A percentile compares a stretch with the other conserved stretches of the same genome.
phyloP scores from a whole-genome alignment of 1,284 basidiomycete species.

The Cutaneotrichosporon cavernicola region DNA sequence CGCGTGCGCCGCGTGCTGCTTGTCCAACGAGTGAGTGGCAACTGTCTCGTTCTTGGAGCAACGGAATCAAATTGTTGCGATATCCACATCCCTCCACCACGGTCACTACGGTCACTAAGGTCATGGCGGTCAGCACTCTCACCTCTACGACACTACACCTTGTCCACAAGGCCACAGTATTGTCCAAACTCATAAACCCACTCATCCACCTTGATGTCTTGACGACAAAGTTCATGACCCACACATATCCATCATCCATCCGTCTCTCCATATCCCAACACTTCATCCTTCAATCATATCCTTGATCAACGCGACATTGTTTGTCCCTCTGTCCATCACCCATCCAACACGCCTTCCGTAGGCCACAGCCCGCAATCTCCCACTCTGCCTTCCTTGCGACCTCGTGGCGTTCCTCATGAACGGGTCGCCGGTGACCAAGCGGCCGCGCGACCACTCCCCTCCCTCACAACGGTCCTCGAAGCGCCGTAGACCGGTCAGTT shows the following conservation, averaged over 20 bases:
- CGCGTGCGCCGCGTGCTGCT: neutral
- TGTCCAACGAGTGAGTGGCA: neutral
- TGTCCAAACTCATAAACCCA: neutral
- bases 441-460: constrained; percentile 5
- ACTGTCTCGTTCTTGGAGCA: neutral
- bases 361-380: neutral
- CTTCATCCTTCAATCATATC: neutral
- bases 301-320: neutral
- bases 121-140: too few relatives aligned
- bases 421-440: constrained; percentile 9
- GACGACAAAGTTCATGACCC: too few relatives aligned
- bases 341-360: too few relatives aligned
- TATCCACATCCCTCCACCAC: too few relatives aligned
- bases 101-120: too few relatives aligned
- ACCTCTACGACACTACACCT: too few relatives aligned
- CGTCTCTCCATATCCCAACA: neutral
- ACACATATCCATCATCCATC: neutral
- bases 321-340: neutral
- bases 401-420: constrained; percentile 5
- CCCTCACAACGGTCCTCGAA: neutral
- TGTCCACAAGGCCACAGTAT: neutral
- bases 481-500: neutral
- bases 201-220: neutral
- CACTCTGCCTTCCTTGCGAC: neutral
- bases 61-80: neutral